phyloP scores from a whole-genome alignment of 192 early-diverging fungal species.

The Backusella tarrabulga region DNA sequence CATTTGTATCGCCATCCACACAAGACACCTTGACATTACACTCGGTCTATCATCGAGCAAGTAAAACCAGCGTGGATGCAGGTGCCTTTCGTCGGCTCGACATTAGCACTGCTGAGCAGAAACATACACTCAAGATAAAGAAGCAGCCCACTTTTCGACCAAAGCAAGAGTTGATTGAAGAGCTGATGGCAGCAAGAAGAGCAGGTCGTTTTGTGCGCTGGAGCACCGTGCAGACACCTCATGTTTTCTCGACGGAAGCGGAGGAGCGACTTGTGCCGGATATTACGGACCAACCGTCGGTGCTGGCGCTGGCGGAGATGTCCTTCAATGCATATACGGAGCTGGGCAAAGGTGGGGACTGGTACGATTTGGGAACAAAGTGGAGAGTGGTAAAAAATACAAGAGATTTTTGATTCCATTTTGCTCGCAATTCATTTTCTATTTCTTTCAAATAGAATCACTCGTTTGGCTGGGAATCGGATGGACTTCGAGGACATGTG shows the following conservation, averaged over 20 bases:
- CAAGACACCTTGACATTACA: not conserved
- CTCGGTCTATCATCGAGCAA: not conserved
- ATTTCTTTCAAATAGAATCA: constrained; percentile 44
- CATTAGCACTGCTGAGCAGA: not conserved
- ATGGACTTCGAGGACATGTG: constrained; percentile 85
- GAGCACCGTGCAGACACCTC: not conserved
- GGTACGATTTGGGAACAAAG: constrained; percentile 60
- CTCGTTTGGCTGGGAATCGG: constrained; percentile 72
- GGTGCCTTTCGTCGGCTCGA: not conserved
- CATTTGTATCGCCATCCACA: not conserved
- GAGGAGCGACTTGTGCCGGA: constrained; percentile 52
- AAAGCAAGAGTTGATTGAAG: not conserved
- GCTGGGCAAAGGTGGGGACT: constrained; percentile 47
- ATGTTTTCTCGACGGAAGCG: not conserved
- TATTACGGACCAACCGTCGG: constrained; percentile 64
- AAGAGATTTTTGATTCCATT: not conserved
- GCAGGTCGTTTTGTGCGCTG: not conserved
- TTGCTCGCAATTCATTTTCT: not conserved
- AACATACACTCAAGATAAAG: not conserved
- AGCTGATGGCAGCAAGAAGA: not conserved
- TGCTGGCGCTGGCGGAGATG: constrained; percentile 76
- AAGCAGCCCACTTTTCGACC: not conserved
- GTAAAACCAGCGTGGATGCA: not conserved
- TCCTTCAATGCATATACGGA: constrained; percentile 80
- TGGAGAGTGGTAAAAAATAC: constrained; percentile 49